Evolutionary conservation across 2,329 filamentous ascomycete species (phyloP).

Genomic region (Botryotinia narcissicola): DNA sequence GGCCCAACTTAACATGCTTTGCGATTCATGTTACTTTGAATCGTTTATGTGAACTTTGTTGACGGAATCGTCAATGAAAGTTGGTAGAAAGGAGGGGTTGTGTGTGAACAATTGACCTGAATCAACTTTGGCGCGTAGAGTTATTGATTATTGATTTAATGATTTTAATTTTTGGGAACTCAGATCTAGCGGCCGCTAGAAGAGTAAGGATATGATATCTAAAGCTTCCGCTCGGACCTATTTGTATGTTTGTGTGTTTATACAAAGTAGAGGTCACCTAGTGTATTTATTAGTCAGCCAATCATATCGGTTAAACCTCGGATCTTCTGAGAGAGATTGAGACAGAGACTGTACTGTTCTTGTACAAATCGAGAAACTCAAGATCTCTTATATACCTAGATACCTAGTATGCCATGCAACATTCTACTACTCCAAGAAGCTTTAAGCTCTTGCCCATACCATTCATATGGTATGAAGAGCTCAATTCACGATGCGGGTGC

Average conservation of each 20-base stretch:
- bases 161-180: slow-evolving; percentile 14
- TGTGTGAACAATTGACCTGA: background rate
- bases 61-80: background rate
- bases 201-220: too few relatives aligned
- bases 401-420: background rate
- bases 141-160: background rate
- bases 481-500: background rate
- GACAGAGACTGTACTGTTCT: background rate
- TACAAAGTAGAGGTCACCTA: background rate
- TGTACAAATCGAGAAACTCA: background rate
- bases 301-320: background rate
- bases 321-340: background rate
- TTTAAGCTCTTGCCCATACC: background rate
- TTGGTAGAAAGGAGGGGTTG: background rate
- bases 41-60: background rate
- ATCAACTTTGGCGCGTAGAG: background rate
- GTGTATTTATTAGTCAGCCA: background rate
- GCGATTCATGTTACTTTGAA: background rate
- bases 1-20: slow-evolving; percentile 1
- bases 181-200: slow-evolving; percentile 11
- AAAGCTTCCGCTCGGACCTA: background rate
- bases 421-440: too few relatives aligned
- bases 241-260: background rate
- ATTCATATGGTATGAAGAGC: background rate
- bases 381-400: too few relatives aligned